These are phyloP conservation scores for Dianthus caryophyllus DNA, from an alignment of 148 eudicot species.

Conservation along the genomic window DNA sequence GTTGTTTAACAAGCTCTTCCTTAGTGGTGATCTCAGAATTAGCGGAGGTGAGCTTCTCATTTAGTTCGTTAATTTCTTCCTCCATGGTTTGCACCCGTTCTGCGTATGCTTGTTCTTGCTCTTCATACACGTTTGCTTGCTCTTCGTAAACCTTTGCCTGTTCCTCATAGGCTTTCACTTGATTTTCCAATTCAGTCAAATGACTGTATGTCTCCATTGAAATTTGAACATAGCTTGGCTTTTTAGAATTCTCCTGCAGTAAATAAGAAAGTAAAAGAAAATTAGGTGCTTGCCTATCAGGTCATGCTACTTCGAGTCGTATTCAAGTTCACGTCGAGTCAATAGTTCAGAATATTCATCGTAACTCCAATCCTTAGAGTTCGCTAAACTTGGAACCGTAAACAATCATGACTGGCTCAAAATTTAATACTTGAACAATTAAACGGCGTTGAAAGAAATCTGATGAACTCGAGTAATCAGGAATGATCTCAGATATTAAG, in stretches of 20 bases:
- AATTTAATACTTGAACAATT: too few relatives aligned
- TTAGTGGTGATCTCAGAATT: conserved; percentile 66
- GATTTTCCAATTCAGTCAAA: conserved; percentile 77
- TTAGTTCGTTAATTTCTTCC: conserved; percentile 56
- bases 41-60: conserved; percentile 66
- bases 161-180: conserved; percentile 43
- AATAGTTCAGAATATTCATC: not conserved
- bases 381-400: too few relatives aligned
- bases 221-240: conserved; percentile 82
- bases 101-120: conserved; percentile 53
- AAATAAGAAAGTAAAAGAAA: not conserved
- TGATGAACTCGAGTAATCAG: too few relatives aligned
- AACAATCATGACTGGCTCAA: too few relatives aligned
- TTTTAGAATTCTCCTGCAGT: conserved; percentile 50
- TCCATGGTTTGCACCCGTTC: conserved; percentile 60
- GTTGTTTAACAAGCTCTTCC: conserved; percentile 88
- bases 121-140: conserved; percentile 35
- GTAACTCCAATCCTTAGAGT: not conserved
- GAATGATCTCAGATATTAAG: too few relatives aligned
- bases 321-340: too few relatives aligned
- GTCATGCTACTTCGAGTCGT: too few relatives aligned
- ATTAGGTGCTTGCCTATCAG: too few relatives aligned
- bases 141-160: conserved; percentile 32
- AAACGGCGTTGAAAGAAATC: too few relatives aligned
- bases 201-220: conserved; percentile 79